A percentile compares a stretch with the other conserved stretches of the same genome.
phyloP scores from a whole-genome alignment of 345 rosid genomes.

The Acer campestre region DNA sequence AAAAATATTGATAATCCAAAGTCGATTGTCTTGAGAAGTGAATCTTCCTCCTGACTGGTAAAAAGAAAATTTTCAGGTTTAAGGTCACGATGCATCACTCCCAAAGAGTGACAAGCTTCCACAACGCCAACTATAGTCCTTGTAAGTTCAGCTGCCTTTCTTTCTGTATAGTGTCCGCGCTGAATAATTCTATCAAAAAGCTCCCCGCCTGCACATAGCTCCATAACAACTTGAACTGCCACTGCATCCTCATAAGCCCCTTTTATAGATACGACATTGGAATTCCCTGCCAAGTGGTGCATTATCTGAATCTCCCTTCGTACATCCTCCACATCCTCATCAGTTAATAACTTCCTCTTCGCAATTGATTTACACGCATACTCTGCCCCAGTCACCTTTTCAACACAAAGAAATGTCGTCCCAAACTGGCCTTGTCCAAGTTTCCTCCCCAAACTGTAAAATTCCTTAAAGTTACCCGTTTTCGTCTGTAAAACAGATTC shows the following conservation, averaged over 20 bases:
- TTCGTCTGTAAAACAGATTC: constrained; percentile 70
- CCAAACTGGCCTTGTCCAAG: constrained; percentile 96
- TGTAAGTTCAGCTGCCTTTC: constrained; percentile 83
- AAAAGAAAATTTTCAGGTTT: constrained; percentile 92
- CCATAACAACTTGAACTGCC: constrained; percentile 90
- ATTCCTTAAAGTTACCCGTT: constrained; percentile 78
- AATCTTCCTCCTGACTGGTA: constrained; percentile 65
- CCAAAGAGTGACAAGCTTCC: constrained; percentile 85
- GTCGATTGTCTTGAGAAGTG: constrained; percentile 79
- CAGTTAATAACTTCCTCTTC: constrained; percentile 76
- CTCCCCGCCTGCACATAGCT: constrained; percentile 85
- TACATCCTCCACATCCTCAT: constrained; percentile 88
- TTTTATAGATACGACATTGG: constrained; percentile 73
- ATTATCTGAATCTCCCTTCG: constrained; percentile 88
- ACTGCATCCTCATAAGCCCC: constrained; percentile 88
- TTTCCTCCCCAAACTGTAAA: constrained; percentile 71
- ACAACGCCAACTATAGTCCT: constrained; percentile 84
- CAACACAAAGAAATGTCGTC: constrained; percentile 70
- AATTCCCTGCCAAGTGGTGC: constrained; percentile 91
- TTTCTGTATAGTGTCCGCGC: constrained; percentile 83
- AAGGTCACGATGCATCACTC: constrained; percentile 93
- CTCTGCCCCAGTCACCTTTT: constrained; percentile 63
- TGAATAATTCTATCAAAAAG: constrained; percentile 88
- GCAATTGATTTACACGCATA: constrained; percentile 92
- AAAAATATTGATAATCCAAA: constrained; percentile 87